These are phyloP conservation scores for Megacollybia marginata DNA, from an alignment of 768 basidiomycete genomes.

Conservation along the genomic window DNA sequence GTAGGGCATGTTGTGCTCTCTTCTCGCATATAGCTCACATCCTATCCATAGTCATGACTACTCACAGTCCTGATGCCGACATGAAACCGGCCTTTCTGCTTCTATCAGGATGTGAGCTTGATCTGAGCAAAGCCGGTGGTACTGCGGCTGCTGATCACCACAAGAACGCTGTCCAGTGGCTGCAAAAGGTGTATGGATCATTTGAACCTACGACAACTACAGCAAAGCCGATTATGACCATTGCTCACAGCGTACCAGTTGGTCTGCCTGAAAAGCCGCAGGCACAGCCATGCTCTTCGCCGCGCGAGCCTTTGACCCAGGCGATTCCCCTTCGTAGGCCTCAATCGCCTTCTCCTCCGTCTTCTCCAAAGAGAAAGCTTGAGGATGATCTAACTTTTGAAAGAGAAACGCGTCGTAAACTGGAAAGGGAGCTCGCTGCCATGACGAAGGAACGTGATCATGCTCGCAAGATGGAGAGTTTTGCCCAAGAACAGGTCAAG, in stretches of 20 bases:
- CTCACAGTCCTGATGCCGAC: conserved; percentile 25
- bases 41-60: conserved; percentile 29
- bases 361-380: conserved; percentile 30
- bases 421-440: conserved; percentile 25
- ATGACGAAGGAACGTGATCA: conserved; percentile 23
- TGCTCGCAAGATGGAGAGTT: conserved; percentile 21
- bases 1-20: conserved; percentile 19
- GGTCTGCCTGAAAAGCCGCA: background rate
- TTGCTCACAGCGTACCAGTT: background rate
- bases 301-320: background rate
- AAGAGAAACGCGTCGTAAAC: conserved; percentile 26
- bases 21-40: conserved; percentile 2
- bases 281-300: background rate
- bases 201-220: background rate
- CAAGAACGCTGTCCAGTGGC: conserved; percentile 32
- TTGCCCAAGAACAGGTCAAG: conserved; percentile 18
- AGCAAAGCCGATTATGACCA: conserved; percentile 1
- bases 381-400: conserved; percentile 32
- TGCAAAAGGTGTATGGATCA: conserved; percentile 42
- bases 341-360: background rate
- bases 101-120: conserved; percentile 47
- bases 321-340: background rate
- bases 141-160: conserved; percentile 26
- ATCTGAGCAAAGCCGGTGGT: conserved; percentile 26
- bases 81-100: conserved; percentile 46